Evolutionary conservation across 805 yeast genomes (phyloP), one percentile per base, ranked within the genome.

Genomic region (Starmerella vitae): DNA sequence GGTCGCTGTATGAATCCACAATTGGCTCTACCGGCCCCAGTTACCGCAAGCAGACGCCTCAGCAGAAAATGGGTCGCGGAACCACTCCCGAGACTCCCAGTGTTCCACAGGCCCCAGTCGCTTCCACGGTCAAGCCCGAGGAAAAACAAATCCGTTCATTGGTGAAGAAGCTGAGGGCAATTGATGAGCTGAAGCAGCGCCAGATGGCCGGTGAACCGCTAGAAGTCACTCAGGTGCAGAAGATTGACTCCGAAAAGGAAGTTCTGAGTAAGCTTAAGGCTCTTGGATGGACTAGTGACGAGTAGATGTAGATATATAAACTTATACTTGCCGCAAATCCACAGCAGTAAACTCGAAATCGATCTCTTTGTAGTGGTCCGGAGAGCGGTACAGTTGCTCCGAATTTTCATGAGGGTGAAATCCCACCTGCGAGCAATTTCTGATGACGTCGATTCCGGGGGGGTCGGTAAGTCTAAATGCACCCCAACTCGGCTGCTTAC

Each of bases 81-180:
- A 20, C 31, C 25, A 72, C 74, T 28, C 65, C 68, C 43, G 80
- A 79, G 18, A 81, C 79, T 31, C 37, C 43, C 8, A 36, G 45
- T 4, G 47, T 42, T 9, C 21, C 26, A 14, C 35, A 65, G 34
- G 72, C 73, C 28, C 65, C 68, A 42, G 80, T 80, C 20, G 82
- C 79, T 31, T 37, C 45, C 5, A 38, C 48, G 4, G 48, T 42
- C n/a, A 47, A 47, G 9, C 68, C 82, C 30, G 96, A 88, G 61
- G 97, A 88, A 52, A 91, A 86, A 69, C 85, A 86, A 62, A 77
- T 84, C 47, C 73, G 98, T 58, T 76, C 91, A 24, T 68, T 91
- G 58, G 70, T 86, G 61, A 91, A 91, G 66, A 91, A 91, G 63
- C 70, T 88, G 47, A 72, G 97, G 55, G 96, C 98, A n/a, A 91